Conservation (phyloP, 805 yeast species). For the Kuraishia borneana region DNA sequence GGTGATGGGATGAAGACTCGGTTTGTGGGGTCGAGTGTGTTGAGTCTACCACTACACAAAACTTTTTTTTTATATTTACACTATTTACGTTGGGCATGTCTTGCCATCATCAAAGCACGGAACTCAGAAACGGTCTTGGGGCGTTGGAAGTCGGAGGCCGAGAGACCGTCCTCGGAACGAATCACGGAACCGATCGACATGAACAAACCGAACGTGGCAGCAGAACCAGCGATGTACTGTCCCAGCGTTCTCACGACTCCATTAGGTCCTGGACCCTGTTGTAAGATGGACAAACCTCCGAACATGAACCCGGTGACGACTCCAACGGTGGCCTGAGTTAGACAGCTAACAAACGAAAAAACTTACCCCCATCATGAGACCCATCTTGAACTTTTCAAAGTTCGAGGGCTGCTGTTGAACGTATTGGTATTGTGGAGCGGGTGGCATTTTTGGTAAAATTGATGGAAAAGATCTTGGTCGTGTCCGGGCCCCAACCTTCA, state of each 20-base stretch:
- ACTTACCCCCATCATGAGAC: slow-evolving; percentile 85
- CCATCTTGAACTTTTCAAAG: slow-evolving; percentile 97
- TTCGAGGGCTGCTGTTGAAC: slow-evolving; percentile 62
- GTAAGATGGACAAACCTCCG: slow-evolving; percentile 85
- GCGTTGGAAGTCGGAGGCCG: slow-evolving; percentile 11
- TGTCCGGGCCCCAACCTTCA: not conserved
- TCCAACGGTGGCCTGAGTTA: slow-evolving; percentile 55
- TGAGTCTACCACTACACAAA: no score
- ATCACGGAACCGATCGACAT: slow-evolving; percentile 94
- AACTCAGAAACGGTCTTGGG: slow-evolving; percentile 22
- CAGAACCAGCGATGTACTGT: slow-evolving; percentile 92
- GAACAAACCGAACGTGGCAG: slow-evolving; percentile 91
- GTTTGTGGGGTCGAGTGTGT: no score
- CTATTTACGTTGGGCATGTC: no score
- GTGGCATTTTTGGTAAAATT: slow-evolving; percentile 30
- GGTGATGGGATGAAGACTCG: no score
- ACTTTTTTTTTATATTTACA: slow-evolving; percentile 15
- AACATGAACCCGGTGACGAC: slow-evolving; percentile 91
- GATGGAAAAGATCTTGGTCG: not conserved
- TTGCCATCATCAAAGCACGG: slow-evolving; percentile 31
- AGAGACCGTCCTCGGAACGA: slow-evolving; percentile 49
- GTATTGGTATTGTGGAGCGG: slow-evolving; percentile 58
- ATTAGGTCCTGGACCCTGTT: slow-evolving; percentile 96
- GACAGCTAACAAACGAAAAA: not conserved
- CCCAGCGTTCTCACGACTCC: slow-evolving; percentile 96